Evolutionary conservation across 352 stramenopile genomes (phyloP), one percentile per base, ranked within the genome.

Genomic region (Phytopythium ostracodes): DNA sequence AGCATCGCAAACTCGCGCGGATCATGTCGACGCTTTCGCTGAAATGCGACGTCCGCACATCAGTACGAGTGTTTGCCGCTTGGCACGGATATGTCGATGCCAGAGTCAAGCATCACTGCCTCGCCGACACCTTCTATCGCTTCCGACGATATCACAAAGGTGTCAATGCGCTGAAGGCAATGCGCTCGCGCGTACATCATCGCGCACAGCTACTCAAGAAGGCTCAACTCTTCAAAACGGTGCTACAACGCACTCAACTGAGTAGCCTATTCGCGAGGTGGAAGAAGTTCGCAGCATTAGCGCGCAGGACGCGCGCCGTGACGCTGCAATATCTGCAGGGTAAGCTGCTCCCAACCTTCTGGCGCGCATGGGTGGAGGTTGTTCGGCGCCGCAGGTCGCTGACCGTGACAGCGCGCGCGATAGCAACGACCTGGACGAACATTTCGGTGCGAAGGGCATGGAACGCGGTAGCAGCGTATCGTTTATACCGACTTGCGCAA

Each of bases 321-420:
- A 72, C 44, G 20, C 62, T 53, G 1, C 64, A 70, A 24, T 79
- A 76, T 56, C 55, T 67, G 8, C 57, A 64, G 20, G 59, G 61
- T 24, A 72, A 67, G 24, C 62, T 78, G 4, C 65, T 83, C 18
- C 74, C 72, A 33, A 59, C 33, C 2, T 54, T 31, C 11, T 80
- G 75, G 75, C 36, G 11, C 7, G 57, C 44, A 10, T 82, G 74
- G 74, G 46, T 63, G 10, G n/a, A 5, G 7, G 64, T 64, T 18
- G 22, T 66, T 22, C 44, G 58, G 4, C 20, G 6, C 4, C 65
- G 60, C 8, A 47, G 38, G n/a, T 22, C 49, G 0, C 11, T 15
- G 20, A 66, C 36, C 10, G 27, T 50, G 22, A 64, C 62, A 56
- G 56, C 51, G 2, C 33, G 42, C 1, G 12, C 36, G 3, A 62